Conservation (phyloP, 768 basidiomycete species). For the Pleurotus ostreatus region DNA sequence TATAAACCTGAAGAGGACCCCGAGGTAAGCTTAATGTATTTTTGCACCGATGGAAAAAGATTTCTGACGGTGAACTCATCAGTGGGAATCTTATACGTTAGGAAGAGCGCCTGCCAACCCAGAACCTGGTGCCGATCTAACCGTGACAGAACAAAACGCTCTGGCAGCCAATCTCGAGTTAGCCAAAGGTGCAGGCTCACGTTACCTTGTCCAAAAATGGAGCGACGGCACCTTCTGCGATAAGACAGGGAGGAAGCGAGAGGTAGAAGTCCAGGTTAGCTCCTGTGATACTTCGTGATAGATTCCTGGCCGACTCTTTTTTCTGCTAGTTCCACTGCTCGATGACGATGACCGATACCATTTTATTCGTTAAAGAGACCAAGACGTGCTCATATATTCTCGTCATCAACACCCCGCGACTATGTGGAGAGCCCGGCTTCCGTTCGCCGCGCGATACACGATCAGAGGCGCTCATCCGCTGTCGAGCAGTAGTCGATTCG, state of each 20-base stretch:
- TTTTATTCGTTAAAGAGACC: constrained; percentile 89
- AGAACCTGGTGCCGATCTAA: constrained; percentile 61
- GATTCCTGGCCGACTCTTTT: constrained; percentile 13
- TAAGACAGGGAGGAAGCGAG: constrained; percentile 81
- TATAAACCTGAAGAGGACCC: constrained; percentile 84
- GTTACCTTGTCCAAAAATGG: constrained; percentile 92
- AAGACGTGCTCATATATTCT: constrained; percentile 93
- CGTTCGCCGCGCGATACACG: constrained; percentile 64
- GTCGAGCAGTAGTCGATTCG: constrained; percentile 67
- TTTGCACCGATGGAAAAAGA: constrained; percentile 15
- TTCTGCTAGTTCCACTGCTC: constrained; percentile 83
- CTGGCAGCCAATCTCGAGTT: constrained; percentile 70
- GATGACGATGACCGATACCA: constrained; percentile 88
- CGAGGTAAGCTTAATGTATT: constrained; percentile 47
- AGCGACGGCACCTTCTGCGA: constrained; percentile 90
- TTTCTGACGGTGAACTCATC: constrained; percentile 18
- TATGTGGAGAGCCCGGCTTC: constrained; percentile 93
- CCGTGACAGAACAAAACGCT: constrained; percentile 61
- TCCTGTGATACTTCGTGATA: constrained; percentile 10
- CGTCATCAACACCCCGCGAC: constrained; percentile 90
- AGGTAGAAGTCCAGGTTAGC: constrained; percentile 92
- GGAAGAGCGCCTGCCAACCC: constrained; percentile 62
- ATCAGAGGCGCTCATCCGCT: constrained; percentile 69
- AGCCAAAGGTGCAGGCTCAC: constrained; percentile 71
- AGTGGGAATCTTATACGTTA: constrained; percentile 79